Evolutionary conservation across 164 flowering plant species (phyloP).

Genomic region (Nelumbo lutea): DNA sequence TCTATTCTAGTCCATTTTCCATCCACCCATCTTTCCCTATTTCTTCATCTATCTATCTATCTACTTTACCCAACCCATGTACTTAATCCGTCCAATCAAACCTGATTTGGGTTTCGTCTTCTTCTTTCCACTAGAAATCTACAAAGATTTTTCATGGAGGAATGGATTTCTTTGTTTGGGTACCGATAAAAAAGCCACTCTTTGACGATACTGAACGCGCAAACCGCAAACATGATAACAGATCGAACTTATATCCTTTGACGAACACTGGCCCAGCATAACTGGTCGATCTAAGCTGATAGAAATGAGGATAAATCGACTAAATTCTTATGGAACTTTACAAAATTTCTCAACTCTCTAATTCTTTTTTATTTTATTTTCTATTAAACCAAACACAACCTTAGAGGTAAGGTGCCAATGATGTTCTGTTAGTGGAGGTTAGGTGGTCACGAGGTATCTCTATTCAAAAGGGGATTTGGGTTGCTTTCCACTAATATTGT

Average conservation of each 20-base stretch:
- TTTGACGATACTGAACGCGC: neutral
- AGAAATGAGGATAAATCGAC: neutral
- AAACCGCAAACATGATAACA: neutral
- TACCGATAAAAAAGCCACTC: neutral
- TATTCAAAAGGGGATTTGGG: too few species aligned
- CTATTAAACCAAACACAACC: neutral
- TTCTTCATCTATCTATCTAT: neutral
- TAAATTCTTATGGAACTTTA: neutral
- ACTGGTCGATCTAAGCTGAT: neutral
- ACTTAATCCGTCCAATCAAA: neutral
- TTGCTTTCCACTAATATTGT: too few species aligned
- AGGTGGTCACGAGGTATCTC: too few species aligned
- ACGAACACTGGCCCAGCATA: too few species aligned
- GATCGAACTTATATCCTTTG: neutral
- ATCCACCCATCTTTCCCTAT: too few species aligned
- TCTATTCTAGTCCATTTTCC: too few species aligned
- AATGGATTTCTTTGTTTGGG: neutral
- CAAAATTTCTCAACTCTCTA: too few species aligned
- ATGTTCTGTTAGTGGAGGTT: too few species aligned
- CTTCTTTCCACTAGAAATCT: neutral
- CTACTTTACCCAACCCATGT: neutral
- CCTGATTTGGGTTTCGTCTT: neutral
- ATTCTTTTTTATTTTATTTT: too few species aligned
- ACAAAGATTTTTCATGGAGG: neutral
- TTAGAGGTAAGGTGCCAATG: neutral